These are phyloP conservation scores for Tylopilus subfusipes DNA, from an alignment of 768 basidiomycete species.

Conservation along the genomic window DNA sequence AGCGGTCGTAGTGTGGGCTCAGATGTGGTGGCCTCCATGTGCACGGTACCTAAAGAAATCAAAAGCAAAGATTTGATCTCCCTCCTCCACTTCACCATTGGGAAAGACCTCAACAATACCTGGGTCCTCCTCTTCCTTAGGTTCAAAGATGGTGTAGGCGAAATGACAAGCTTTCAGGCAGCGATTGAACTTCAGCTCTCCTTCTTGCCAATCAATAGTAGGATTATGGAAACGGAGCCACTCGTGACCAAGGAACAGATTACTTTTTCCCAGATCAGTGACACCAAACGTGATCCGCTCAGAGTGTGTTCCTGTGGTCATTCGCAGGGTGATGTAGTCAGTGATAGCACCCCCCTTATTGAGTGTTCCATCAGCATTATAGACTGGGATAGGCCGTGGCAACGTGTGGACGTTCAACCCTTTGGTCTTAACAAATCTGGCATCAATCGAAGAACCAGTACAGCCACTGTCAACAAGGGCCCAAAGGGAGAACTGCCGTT, in stretches of 20 bases:
- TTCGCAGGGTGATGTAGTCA: too few species aligned
- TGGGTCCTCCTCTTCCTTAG: neutral
- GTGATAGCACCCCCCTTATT: too few species aligned
- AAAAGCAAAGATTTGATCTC: neutral
- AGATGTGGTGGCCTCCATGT: neutral
- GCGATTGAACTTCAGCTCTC: neutral
- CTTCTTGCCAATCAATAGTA: neutral
- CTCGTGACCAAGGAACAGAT: slow-evolving; percentile 7
- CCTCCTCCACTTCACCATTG: neutral
- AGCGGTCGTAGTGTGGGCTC: neutral
- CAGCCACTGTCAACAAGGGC: neutral
- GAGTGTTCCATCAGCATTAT: too few species aligned
- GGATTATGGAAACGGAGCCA: too few species aligned
- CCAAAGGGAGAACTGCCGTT: neutral
- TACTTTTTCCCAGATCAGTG: neutral
- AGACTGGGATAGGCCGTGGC: neutral
- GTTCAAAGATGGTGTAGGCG: neutral
- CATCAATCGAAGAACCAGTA: neutral
- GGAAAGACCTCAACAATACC: neutral
- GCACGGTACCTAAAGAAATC: neutral
- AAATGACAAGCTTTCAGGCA: neutral
- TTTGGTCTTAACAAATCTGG: neutral
- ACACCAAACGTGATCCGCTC: neutral
- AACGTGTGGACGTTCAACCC: neutral
- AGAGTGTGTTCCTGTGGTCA: too few species aligned